Evolutionary conservation across 2,329 filamentous ascomycete species (phyloP).

Genomic region (Epichloe baconii): DNA sequence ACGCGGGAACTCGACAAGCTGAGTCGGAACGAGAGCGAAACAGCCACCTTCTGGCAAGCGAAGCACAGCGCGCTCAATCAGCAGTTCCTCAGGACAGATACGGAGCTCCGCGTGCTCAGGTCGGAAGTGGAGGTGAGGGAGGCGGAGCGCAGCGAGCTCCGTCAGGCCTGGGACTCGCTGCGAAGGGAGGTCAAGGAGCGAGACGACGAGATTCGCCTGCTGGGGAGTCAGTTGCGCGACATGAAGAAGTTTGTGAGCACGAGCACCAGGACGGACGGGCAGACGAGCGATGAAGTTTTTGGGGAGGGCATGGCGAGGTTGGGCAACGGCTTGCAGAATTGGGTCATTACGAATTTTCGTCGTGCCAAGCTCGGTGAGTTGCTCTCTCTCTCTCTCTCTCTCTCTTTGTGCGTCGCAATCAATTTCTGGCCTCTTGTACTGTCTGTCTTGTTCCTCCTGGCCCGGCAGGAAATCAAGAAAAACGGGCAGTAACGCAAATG

Average conservation of each 20-base stretch:
- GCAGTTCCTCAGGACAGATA: conserved; percentile 37
- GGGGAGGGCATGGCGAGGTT: conserved; percentile 47
- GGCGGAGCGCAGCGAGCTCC: conserved; percentile 34
- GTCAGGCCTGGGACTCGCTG: conserved; percentile 34
- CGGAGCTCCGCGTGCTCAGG: conserved; percentile 37
- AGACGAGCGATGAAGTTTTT: conserved; percentile 56
- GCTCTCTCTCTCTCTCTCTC: no score
- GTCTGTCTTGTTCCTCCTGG: not conserved
- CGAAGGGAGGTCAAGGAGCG: conserved; percentile 31
- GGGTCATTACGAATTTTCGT: conserved; percentile 58
- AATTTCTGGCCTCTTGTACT: not conserved
- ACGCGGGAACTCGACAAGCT: conserved; percentile 38
- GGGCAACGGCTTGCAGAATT: conserved; percentile 59
- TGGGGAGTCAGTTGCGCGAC: conserved; percentile 48
- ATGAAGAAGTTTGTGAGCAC: conserved; percentile 62
- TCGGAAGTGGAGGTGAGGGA: conserved; percentile 35
- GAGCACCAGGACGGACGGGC: conserved; percentile 47
- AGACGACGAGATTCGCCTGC: conserved; percentile 42
- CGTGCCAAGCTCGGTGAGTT: conserved; percentile 42
- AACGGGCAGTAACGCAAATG: not conserved
- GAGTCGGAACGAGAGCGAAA: conserved; percentile 40
- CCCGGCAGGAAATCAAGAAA: not conserved
- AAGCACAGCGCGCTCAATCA: conserved; percentile 40
- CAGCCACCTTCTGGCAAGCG: conserved; percentile 42
- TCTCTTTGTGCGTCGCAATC: not conserved